Base-by-base conservation (phyloP, 2,329 filamentous ascomycete genomes). In the Diplodia corticola region DNA sequence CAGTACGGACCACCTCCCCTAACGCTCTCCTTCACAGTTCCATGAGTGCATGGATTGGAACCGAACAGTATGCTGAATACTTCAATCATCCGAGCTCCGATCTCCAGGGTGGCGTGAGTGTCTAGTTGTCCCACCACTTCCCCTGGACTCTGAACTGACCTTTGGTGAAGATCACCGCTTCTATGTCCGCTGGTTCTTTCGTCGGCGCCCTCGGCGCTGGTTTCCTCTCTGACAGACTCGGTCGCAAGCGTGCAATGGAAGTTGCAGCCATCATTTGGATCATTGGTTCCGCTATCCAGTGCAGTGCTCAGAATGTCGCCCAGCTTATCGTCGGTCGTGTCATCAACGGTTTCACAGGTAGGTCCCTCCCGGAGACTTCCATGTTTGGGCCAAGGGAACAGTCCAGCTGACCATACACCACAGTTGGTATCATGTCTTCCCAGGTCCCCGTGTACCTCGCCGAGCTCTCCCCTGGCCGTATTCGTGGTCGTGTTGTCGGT, bases 21-120 rank as follows among this genome's bases (percentile, higher is more conserved):
- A 10, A 61, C 26, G 35, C 6, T 15, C 10, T 15, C 12, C 20
- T 46, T 46, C 15, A 33, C 44, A 61, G 64, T 53, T 82, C 80
- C 9, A 83, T 84, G 79, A 78, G 75, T 37, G 82, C 82, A 54
- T 81, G 82, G 68, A 78, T 84, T 57, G 77, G 78, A 20, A 82
- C 81, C 0, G 48, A 74, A 1, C 81, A 84, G 70, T 84, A 83
- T 70, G 72, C 78, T 33, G 71, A 76, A 5, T 86, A 81, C 69
- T 86, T 86, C 71, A 69, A 85, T 70, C 81, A 82, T 54, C 84
- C 84, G 7, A 73, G 79, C 50, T 81, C 81, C 15, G 71, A 82
- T 20, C 71, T 73, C 1, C 83, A 85, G 72, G 83, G 83, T 17
- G 50, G 81, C 76, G 63, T 65, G 40, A 65, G 63, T 63, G 9